Base-by-base conservation (phyloP, 2,329 filamentous ascomycete genomes). In the Esteya vermicola region DNA sequence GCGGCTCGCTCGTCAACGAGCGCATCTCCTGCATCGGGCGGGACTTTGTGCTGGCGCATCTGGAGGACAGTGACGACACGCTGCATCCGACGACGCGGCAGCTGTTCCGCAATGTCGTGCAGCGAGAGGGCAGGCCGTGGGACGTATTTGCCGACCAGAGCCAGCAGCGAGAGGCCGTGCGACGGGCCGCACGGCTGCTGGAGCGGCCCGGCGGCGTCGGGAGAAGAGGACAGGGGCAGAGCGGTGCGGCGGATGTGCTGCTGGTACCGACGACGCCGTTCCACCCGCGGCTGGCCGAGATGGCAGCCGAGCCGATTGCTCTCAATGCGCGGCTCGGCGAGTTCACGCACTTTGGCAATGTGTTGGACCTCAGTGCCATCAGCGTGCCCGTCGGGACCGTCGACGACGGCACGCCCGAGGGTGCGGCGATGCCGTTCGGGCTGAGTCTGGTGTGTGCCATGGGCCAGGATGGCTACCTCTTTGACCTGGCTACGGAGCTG, bases 261-360 rank as follows among this genome's bases (percentile, higher is more conserved):
- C 50, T 72, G 4, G 66, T 71, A 4, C 70, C 70, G 3, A 32
- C 33, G 9, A 14, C 27, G 2, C 68, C 68, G 12, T 51, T 47
- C 23, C 60, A 63, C 43, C 56, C 55, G 38, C 68, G 60, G 2
- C 61, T 71, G 6, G 53, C 60, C 31, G 62, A 67, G 47, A 65
- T 72, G 51, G 54, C 63, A 22, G 58, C 55, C 4, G 65, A 72
- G 43, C 68, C 68, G 1, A 57, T 73, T 34, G 53, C 47, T 32
- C 57, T 63, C 48, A 73, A 73, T 44, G 63, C 62, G 16, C 55
- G 58, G 25, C 64, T 69, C n/a, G 65, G 66, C 8, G 57, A 56
- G 30, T 73, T 70, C 44, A 70, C 68, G 5, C 68, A 72, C 45
- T 72, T 62, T 47, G 71, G 57, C 4, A 75, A 76, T 45, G 65